These are phyloP conservation scores for Lupinus albus DNA, from an alignment of 306 rosid genomes.

Conservation along the genomic window DNA sequence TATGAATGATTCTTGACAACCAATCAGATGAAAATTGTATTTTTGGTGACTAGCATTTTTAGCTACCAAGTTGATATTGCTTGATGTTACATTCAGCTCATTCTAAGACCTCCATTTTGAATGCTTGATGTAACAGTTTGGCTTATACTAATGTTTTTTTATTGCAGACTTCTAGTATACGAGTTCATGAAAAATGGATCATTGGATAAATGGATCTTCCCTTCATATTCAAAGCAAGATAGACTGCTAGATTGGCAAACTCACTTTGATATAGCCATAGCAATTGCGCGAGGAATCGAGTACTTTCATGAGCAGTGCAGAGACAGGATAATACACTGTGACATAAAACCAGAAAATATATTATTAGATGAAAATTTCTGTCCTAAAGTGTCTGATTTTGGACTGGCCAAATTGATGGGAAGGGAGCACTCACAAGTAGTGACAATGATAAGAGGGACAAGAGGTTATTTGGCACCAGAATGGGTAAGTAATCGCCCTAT, in stretches of 20 bases:
- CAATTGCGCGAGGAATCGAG: slow-evolving; percentile 86
- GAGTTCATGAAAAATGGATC: slow-evolving; percentile 95
- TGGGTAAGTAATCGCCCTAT: slow-evolving; percentile 95
- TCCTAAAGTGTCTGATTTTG: slow-evolving; percentile 95
- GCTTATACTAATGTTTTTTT: slow-evolving; percentile 35
- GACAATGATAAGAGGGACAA: slow-evolving; percentile 94
- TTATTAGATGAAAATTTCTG: slow-evolving; percentile 79
- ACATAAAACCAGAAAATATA: slow-evolving; percentile 91
- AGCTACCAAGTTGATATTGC: slow-evolving; percentile 22
- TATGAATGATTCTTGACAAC: slow-evolving; percentile 40
- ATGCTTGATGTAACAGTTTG: slow-evolving; percentile 7
- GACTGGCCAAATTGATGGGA: slow-evolving; percentile 92
- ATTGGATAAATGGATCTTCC: slow-evolving; percentile 89
- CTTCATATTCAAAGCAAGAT: slow-evolving; percentile 52
- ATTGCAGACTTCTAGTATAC: slow-evolving; percentile 80
- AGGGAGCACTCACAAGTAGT: slow-evolving; percentile 95
- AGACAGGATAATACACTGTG: slow-evolving; percentile 85
- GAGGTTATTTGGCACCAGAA: slow-evolving; percentile 97
- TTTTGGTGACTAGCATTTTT: slow-evolving; percentile 9
- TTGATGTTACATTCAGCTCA: not conserved
- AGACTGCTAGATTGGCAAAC: slow-evolving; percentile 74
- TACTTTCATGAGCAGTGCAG: slow-evolving; percentile 95
- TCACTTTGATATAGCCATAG: slow-evolving; percentile 68
- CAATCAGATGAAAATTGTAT: not conserved
- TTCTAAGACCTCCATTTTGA: not conserved